Evolutionary conservation across 805 yeast species (phyloP).

Genomic region (Kodamaea jinghongensis): DNA sequence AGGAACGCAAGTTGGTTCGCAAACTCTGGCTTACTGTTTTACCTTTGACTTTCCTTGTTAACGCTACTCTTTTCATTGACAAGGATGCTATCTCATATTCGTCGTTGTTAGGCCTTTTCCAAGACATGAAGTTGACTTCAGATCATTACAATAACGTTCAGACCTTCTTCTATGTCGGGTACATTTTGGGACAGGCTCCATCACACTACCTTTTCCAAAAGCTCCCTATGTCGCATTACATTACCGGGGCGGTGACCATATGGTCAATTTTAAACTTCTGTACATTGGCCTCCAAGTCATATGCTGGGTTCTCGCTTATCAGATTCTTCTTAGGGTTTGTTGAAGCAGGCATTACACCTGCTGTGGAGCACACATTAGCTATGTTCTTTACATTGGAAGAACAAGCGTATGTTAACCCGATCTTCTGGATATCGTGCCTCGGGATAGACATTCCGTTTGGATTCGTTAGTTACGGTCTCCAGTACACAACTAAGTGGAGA

Average conservation of each 20-base stretch:
- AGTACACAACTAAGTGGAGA: slow-evolving; percentile 42
- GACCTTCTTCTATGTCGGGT: slow-evolving; percentile 54
- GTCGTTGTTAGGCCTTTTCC: slow-evolving; percentile 46
- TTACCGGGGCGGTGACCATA: slow-evolving; percentile 32
- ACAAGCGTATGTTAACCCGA: slow-evolving; percentile 42
- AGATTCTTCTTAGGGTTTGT: slow-evolving; percentile 51
- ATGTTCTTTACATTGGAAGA: slow-evolving; percentile 49
- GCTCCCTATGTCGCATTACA: slow-evolving; percentile 38
- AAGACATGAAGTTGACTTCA: slow-evolving; percentile 44
- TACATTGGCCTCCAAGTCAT: slow-evolving; percentile 44
- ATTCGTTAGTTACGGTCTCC: slow-evolving; percentile 43
- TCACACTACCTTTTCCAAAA: slow-evolving; percentile 45
- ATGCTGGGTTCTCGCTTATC: slow-evolving; percentile 45
- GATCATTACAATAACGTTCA: slow-evolving; percentile 46
- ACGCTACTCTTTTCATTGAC: slow-evolving; percentile 47
- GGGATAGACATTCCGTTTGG: slow-evolving; percentile 54
- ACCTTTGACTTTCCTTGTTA: slow-evolving; percentile 32
- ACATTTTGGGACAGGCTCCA: slow-evolving; percentile 44
- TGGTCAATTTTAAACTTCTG: slow-evolving; percentile 50
- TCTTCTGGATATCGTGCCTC: slow-evolving; percentile 51
- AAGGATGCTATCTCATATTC: slow-evolving; percentile 51
- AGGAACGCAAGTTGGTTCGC: slow-evolving; percentile 36
- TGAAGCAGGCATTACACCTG: slow-evolving; percentile 24
- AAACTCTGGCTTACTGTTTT: slow-evolving; percentile 36
- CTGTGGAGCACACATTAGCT: slow-evolving; percentile 45